These are phyloP conservation scores for Microcyclospora pomicola DNA, from an alignment of 2,329 filamentous ascomycete species.

Conservation along the genomic window DNA sequence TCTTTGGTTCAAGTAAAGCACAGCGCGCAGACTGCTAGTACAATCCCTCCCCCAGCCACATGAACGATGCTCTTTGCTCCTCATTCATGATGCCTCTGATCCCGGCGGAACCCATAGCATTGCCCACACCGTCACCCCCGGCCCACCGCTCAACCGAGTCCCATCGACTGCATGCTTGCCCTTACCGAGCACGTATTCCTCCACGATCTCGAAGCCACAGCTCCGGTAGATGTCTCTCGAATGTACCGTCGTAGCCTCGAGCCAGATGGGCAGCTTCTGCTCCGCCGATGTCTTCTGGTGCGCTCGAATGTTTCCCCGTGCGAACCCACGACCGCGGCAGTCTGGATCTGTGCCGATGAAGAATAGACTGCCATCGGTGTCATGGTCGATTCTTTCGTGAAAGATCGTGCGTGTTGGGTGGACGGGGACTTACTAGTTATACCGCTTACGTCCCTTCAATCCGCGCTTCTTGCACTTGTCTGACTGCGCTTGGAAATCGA, in stretches of 20 bases:
- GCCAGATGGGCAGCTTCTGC: conserved; percentile 12
- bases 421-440: conserved; percentile 9
- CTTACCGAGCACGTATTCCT: conserved; percentile 9
- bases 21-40: too few relatives aligned
- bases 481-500: conserved; percentile 9
- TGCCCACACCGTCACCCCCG: conserved; percentile 11
- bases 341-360: conserved; percentile 12
- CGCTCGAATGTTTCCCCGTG: conserved; percentile 7
- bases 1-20: too few relatives aligned
- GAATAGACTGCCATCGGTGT: conserved; percentile 6
- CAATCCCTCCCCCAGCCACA: too few relatives aligned
- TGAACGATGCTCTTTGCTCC: too few relatives aligned
- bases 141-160: conserved; percentile 8
- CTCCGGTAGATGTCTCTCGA: conserved; percentile 11
- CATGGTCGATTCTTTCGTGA: too few relatives aligned
- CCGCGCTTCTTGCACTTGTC: conserved; percentile 8
- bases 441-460: conserved; percentile 6
- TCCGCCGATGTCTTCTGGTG: conserved; percentile 5
- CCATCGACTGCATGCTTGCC: conserved; percentile 10
- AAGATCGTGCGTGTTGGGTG: too few relatives aligned
- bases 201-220: conserved; percentile 12
- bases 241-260: conserved; percentile 15
- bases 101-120: conserved; percentile 11
- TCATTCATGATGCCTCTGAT: too few relatives aligned
- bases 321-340: conserved; percentile 12